These are phyloP conservation scores for Lophiotrema nucula DNA, from an alignment of 495 filamentous ascomycete species.

Conservation along the genomic window DNA sequence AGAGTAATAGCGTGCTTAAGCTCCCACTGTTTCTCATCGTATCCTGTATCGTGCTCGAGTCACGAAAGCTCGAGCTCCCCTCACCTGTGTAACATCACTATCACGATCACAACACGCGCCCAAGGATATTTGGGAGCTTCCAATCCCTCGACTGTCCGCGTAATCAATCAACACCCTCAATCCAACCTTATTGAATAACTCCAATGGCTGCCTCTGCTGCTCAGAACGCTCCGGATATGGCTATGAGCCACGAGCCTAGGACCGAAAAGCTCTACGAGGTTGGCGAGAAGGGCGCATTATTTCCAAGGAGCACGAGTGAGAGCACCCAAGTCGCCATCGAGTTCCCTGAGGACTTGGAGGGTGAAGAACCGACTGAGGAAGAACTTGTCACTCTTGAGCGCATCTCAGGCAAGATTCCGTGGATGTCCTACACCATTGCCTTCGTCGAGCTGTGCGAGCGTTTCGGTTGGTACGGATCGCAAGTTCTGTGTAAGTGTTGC, in stretches of 20 bases:
- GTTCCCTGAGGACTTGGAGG: conserved; percentile 24
- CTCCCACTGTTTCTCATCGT: too few species aligned
- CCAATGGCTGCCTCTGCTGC: conserved; percentile 20
- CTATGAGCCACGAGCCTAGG: conserved; percentile 26
- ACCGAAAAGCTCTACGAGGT: conserved; percentile 12
- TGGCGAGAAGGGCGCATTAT: conserved; percentile 22
- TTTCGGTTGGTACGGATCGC: conserved; percentile 77
- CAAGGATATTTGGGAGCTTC: too few species aligned
- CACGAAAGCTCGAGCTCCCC: too few species aligned
- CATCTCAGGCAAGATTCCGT: conserved; percentile 64
- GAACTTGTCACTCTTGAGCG: conserved; percentile 62
- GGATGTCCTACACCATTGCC: conserved; percentile 65
- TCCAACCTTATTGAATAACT: too few species aligned
- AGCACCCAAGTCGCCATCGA: conserved; percentile 5
- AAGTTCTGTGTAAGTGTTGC: conserved; percentile 61
- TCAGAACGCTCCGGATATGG: conserved; percentile 23
- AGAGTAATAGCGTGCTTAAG: too few species aligned
- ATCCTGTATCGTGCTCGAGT: too few species aligned
- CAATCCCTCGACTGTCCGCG: too few species aligned
- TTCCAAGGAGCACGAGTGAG: conserved; percentile 1
- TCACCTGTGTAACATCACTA: too few species aligned
- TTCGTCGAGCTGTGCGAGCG: conserved; percentile 77
- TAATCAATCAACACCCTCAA: too few species aligned
- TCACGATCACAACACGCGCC: too few species aligned
- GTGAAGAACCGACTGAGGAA: conserved; percentile 55